A percentile compares a stretch with the other conserved stretches of the same genome.
These are phyloP conservation scores for Leccinum longicurvipes DNA, from an alignment of 768 basidiomycete genomes.

Conservation along the genomic window DNA sequence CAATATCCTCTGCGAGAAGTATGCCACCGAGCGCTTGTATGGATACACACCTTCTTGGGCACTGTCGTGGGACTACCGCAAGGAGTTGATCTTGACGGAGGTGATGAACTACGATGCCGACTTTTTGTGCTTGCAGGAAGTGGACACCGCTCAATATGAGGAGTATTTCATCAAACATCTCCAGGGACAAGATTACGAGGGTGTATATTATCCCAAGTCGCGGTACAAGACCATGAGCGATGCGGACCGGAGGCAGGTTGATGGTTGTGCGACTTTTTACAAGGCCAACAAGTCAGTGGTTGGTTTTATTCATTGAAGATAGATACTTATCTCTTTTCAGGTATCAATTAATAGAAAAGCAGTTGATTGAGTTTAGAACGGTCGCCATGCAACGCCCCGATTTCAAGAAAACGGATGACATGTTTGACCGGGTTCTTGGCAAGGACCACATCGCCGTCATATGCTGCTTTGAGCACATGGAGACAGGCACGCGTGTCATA, in stretches of 20 bases:
- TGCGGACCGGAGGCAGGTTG: slow-evolving; percentile 81
- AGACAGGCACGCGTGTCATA: slow-evolving; percentile 84
- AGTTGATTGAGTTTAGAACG: slow-evolving; percentile 89
- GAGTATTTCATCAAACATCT: slow-evolving; percentile 83
- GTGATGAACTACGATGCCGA: slow-evolving; percentile 79
- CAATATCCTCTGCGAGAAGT: slow-evolving; percentile 93
- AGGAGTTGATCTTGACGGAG: slow-evolving; percentile 83
- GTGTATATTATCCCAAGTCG: slow-evolving; percentile 88
- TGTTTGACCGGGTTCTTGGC: slow-evolving; percentile 97
- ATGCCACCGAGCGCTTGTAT: slow-evolving; percentile 84
- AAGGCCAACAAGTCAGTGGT: slow-evolving; percentile 76
- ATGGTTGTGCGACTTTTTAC: slow-evolving; percentile 97
- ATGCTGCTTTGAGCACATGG: slow-evolving; percentile 80
- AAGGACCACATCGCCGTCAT: slow-evolving; percentile 93
- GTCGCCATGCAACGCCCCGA: slow-evolving; percentile 91
- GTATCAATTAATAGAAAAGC: slow-evolving; percentile 90
- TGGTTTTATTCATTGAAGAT: slow-evolving; percentile 1
- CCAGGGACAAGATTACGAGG: slow-evolving; percentile 76
- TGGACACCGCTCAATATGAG: slow-evolving; percentile 89
- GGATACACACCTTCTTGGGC: slow-evolving; percentile 98
- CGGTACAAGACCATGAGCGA: slow-evolving; percentile 91
- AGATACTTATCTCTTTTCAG: slow-evolving; percentile 38
- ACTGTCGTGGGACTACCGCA: slow-evolving; percentile 91
- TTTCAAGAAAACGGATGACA: slow-evolving; percentile 97
- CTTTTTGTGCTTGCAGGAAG: slow-evolving; percentile 93